These are phyloP conservation scores for Rubus idaeus DNA, from an alignment of 306 rosid genomes.

Conservation along the genomic window DNA sequence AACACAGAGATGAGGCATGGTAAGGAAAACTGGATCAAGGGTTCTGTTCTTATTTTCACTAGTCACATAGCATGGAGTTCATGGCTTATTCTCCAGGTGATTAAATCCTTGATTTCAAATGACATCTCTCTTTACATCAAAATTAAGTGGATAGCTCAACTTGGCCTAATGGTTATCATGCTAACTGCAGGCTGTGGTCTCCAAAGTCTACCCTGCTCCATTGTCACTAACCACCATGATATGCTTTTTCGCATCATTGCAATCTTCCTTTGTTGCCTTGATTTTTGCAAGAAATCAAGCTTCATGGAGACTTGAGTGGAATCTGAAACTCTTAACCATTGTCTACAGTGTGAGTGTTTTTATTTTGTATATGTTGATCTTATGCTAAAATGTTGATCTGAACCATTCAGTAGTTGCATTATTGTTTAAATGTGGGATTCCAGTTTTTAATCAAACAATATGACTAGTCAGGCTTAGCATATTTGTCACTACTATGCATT, in stretches of 20 bases:
- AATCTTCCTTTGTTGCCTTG: conserved; percentile 36
- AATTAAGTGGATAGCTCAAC: neutral
- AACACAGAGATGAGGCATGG: conserved; percentile 1
- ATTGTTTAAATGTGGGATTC: neutral
- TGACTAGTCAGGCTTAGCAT: neutral
- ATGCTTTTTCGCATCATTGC: conserved; percentile 39
- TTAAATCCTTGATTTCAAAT: neutral
- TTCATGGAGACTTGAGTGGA: conserved; percentile 40
- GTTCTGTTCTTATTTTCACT: conserved; percentile 36
- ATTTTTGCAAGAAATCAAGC: conserved; percentile 26
- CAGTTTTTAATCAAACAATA: neutral
- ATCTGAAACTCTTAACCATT: conserved; percentile 34
- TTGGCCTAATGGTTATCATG: neutral
- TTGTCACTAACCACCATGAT: conserved; percentile 24
- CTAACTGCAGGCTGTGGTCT: conserved; percentile 26
- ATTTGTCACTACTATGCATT: neutral
- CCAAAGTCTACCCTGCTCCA: conserved; percentile 31
- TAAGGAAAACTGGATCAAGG: conserved; percentile 41
- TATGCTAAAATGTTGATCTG: neutral
- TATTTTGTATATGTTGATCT: neutral
- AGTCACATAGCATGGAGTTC: conserved; percentile 34
- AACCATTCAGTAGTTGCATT: neutral
- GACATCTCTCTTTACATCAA: neutral
- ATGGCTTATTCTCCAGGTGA: conserved; percentile 47
- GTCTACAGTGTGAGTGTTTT: conserved; percentile 31